Percentiles rank a stretch among this genome's conserved stretches.
Conservation (phyloP, 106 monocot genomes). For the Vanilla planifolia region DNA sequence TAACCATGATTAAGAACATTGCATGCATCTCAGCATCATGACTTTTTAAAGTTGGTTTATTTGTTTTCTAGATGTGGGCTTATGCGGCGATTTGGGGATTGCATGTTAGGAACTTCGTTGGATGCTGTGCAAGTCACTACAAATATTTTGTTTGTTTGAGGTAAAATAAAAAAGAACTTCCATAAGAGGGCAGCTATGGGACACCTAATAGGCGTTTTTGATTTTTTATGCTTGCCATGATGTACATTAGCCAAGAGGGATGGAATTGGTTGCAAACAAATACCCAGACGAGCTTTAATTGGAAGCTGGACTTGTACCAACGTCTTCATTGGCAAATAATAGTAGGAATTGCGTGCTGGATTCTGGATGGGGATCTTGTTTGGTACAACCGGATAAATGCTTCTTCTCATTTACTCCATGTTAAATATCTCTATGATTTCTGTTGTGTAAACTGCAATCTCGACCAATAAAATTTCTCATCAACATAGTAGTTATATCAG, state of each 20-base stretch:
- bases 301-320: not conserved
- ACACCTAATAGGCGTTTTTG: not conserved
- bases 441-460: not conserved
- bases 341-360: not conserved
- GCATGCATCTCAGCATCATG: slow-evolving; percentile 6
- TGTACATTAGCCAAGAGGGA: slow-evolving; percentile 2
- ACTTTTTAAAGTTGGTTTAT: slow-evolving; percentile 27
- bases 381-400: slow-evolving; percentile 12
- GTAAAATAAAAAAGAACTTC: slow-evolving; percentile 22
- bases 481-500: not conserved
- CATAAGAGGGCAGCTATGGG: slow-evolving; percentile 23
- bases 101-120: slow-evolving; percentile 35
- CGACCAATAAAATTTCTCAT: slow-evolving; percentile 2
- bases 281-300: not conserved
- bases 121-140: slow-evolving; percentile 15
- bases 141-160: slow-evolving; percentile 7
- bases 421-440: not conserved
- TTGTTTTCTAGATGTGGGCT: slow-evolving; percentile 39
- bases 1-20: not conserved
- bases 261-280: not conserved
- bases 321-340: not conserved
- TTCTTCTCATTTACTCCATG: not conserved
- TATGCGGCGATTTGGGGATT: slow-evolving; percentile 52
- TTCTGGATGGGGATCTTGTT: slow-evolving; percentile 4
- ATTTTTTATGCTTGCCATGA: slow-evolving; percentile 6